These are phyloP conservation scores for Thalassiosira hispida DNA, from an alignment of 352 stramenopile species.

Conservation along the genomic window DNA sequence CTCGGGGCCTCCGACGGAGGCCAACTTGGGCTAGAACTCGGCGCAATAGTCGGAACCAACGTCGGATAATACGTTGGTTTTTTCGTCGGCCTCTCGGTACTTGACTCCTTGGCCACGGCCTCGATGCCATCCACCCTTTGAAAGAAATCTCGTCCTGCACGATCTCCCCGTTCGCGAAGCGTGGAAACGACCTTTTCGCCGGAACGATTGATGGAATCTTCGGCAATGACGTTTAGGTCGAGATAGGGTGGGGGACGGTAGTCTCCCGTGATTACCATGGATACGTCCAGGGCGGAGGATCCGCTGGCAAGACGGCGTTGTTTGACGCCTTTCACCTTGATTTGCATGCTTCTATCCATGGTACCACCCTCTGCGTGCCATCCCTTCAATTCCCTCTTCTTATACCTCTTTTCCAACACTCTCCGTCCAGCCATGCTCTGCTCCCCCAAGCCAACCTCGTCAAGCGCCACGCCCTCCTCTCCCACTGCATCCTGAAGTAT, in stretches of 20 bases:
- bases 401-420: background rate
- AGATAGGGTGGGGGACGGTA: constrained; percentile 44
- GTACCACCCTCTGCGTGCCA: background rate
- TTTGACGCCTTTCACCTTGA: background rate
- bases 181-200: constrained; percentile 17
- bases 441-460: constrained; percentile 18
- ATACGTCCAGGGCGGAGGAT: constrained; percentile 42
- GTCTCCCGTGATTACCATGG: constrained; percentile 39
- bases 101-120: background rate
- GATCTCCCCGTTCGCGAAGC: constrained; percentile 20
- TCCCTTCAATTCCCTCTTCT: background rate
- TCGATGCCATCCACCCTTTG: constrained; percentile 29
- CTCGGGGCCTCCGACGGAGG: constrained; percentile 5
- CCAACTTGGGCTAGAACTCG: constrained; percentile 13
- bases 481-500: background rate
- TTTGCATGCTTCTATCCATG: background rate
- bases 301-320: constrained; percentile 23
- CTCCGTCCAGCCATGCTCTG: background rate
- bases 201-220: constrained; percentile 46
- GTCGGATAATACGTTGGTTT: constrained; percentile 18
- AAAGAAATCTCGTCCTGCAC: constrained; percentile 23
- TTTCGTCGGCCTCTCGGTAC: constrained; percentile 30
- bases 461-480: constrained; percentile 5
- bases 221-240: constrained; percentile 35
- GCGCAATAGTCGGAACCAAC: background rate